Percentiles rank a stretch among this genome's conserved stretches.
phyloP scores from a whole-genome alignment of 2,329 filamentous ascomycete genomes.

The Shiraia sp. region DNA sequence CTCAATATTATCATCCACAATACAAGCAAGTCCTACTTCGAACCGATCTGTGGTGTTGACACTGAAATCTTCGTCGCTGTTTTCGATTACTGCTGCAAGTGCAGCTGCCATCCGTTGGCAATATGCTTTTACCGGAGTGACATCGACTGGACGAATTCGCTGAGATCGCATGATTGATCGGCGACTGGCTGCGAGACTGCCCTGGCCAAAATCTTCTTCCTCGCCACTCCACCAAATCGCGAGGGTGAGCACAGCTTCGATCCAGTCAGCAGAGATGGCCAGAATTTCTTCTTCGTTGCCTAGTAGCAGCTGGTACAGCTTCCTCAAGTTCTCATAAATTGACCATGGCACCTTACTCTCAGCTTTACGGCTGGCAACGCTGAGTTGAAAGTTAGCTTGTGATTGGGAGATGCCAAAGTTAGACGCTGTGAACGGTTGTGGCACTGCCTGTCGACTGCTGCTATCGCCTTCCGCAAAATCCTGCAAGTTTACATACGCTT shows the following conservation, averaged over 20 bases:
- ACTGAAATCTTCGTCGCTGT: constrained; percentile 68
- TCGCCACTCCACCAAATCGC: constrained; percentile 92
- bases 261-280: constrained; percentile 82
- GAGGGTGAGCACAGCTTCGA: constrained; percentile 81
- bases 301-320: constrained; percentile 78
- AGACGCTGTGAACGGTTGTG: constrained; percentile 49
- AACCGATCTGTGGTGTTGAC: constrained; percentile 76
- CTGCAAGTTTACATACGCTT: constrained; percentile 71
- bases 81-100: constrained; percentile 67
- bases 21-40: constrained; percentile 79
- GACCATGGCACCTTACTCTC: constrained; percentile 88
- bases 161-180: constrained; percentile 46
- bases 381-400: constrained; percentile 63
- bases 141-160: constrained; percentile 52
- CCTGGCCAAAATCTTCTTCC: constrained; percentile 52
- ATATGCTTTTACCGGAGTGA: constrained; percentile 68
- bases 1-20: constrained; percentile 81
- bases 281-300: constrained; percentile 77
- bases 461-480: constrained; percentile 78
- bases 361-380: constrained; percentile 70
- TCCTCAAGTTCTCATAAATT: constrained; percentile 82
- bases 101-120: constrained; percentile 71
- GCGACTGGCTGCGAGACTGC: constrained; percentile 51
- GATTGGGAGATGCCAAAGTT: constrained; percentile 47
- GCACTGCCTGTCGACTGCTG: constrained; percentile 49